A percentile compares a stretch with the other conserved stretches of the same genome.
Conservation (phyloP, 2,329 filamentous ascomycete genomes). For the Venturiaceae sp. region DNA sequence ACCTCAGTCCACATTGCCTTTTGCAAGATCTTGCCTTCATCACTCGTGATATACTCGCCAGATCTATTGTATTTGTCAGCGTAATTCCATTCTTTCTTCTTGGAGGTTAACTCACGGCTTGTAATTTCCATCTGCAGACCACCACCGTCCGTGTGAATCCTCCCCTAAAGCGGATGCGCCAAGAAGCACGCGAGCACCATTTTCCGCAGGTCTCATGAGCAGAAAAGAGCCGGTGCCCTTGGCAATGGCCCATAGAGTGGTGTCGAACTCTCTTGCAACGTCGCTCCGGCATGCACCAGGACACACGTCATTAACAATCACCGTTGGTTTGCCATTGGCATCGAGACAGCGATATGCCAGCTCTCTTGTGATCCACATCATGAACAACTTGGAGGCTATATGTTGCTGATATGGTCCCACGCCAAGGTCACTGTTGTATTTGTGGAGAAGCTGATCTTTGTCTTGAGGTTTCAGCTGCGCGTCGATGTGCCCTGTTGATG, state of each 20-base stretch:
- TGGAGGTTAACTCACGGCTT: background rate
- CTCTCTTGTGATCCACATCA: background rate
- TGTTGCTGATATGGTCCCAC: background rate
- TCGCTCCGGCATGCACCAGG: background rate
- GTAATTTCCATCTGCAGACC: background rate
- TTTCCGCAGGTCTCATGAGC: constrained; percentile 2
- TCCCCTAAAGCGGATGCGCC: background rate
- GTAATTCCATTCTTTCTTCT: background rate
- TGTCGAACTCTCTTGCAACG: background rate
- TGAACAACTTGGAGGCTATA: background rate
- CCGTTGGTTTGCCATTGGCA: no score
- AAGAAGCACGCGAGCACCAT: background rate
- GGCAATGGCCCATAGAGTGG: background rate
- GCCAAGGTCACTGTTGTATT: no score
- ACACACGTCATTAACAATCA: background rate
- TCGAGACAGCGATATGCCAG: no score
- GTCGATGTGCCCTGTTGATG: background rate
- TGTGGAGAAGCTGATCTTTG: no score
- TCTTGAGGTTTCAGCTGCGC: background rate
- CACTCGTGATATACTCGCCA: background rate
- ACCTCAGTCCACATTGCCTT: background rate
- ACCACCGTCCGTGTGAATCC: constrained; percentile 1
- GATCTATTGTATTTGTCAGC: background rate
- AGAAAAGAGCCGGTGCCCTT: no score
- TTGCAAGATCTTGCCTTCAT: background rate